Evolutionary conservation across 208 protist genomes (phyloP).

Genomic region (Acanthamoeba triangularis): DNA sequence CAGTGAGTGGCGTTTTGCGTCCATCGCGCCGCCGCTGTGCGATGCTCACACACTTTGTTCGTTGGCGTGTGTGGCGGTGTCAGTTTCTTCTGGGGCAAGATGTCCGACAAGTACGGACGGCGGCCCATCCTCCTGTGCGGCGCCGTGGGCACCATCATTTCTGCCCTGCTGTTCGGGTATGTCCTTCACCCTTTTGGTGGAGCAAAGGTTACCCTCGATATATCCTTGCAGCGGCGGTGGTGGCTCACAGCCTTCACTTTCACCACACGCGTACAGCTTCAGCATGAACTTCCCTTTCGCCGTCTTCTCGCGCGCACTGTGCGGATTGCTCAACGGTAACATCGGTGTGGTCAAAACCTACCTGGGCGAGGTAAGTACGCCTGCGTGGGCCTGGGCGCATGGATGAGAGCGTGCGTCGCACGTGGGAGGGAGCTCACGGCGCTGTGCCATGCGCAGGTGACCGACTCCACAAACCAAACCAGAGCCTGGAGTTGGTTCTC

Average conservation of each 20-base stretch:
- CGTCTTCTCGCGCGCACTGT: conserved; percentile 20
- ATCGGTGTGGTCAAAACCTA: conserved; percentile 35
- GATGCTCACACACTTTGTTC: too few species aligned
- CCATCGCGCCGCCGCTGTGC: background rate
- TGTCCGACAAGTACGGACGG: conserved; percentile 59
- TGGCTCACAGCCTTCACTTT: background rate
- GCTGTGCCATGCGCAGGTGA: background rate
- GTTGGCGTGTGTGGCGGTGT: background rate
- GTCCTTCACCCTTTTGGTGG: background rate
- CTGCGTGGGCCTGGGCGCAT: background rate
- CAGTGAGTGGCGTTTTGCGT: too few species aligned
- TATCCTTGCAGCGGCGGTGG: background rate
- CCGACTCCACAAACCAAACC: conserved; percentile 40
- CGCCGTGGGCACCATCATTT: conserved; percentile 37
- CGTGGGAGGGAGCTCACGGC: background rate
- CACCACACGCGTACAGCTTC: background rate
- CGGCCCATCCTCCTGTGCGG: conserved; percentile 36
- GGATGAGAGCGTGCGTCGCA: too few species aligned
- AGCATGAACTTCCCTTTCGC: conserved; percentile 33
- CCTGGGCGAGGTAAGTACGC: background rate
- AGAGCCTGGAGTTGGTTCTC: conserved; percentile 53
- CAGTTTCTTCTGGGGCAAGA: conserved; percentile 68
- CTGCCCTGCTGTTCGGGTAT: conserved; percentile 41
- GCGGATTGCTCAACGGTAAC: conserved; percentile 44
- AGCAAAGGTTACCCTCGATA: too few species aligned